Conservation (phyloP, 2,329 filamentous ascomycete genomes). For the Hypocreales sp. region DNA sequence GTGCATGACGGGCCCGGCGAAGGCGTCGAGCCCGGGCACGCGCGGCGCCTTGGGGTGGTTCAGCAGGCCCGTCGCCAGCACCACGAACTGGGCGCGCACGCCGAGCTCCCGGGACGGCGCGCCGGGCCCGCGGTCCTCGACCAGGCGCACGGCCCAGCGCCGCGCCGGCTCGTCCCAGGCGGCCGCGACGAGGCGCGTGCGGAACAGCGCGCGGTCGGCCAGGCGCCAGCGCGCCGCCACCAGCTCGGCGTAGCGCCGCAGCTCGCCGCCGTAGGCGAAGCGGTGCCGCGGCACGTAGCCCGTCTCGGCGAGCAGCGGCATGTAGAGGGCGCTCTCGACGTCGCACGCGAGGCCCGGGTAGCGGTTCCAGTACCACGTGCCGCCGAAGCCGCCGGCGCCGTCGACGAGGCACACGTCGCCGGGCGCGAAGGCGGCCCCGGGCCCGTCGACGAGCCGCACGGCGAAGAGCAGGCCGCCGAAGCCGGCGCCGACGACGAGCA, state of each 20-base stretch:
- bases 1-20: slow-evolving; percentile 27
- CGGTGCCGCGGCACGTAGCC: slow-evolving; percentile 39
- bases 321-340: slow-evolving; percentile 42
- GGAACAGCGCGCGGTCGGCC: slow-evolving; percentile 20
- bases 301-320: slow-evolving; percentile 44
- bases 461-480: slow-evolving; percentile 18
- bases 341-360: slow-evolving; percentile 39
- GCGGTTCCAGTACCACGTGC: slow-evolving; percentile 36
- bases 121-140: slow-evolving; percentile 11
- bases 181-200: slow-evolving; percentile 21
- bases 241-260: slow-evolving; percentile 24
- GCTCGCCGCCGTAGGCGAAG: slow-evolving; percentile 26
- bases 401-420: slow-evolving; percentile 26
- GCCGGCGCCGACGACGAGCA: slow-evolving; percentile 19
- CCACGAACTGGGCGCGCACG: slow-evolving; percentile 22
- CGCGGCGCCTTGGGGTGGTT: slow-evolving; percentile 25
- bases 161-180: slow-evolving; percentile 28
- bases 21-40: slow-evolving; percentile 23
- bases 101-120: slow-evolving; percentile 8
- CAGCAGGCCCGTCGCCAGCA: slow-evolving; percentile 22
- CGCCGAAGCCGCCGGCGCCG: slow-evolving; percentile 26
- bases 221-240: slow-evolving; percentile 27
- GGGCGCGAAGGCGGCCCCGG: slow-evolving; percentile 7
- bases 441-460: slow-evolving; percentile 10
- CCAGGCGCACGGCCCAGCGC: slow-evolving; percentile 8